Evolutionary conservation across 1,284 basidiomycete genomes (phyloP).

Genomic region (Jaminaea rosea): DNA sequence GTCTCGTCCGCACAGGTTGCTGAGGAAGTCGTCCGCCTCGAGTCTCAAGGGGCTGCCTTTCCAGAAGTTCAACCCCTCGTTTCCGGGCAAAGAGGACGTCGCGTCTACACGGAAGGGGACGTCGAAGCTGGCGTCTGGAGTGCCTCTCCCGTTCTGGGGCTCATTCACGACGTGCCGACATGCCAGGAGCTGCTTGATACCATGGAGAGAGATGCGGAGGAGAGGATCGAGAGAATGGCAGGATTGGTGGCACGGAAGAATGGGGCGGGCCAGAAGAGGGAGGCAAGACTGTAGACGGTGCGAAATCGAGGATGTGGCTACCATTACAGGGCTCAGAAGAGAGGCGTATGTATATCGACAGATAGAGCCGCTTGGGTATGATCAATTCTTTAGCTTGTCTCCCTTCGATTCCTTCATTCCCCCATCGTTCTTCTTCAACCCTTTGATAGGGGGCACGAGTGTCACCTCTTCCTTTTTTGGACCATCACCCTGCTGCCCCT

Average conservation of each 20-base stretch:
- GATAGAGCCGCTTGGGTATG: too few species aligned
- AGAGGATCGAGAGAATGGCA: conserved; percentile 53
- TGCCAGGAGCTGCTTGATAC: conserved; percentile 65
- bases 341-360: too few species aligned
- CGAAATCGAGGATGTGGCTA: too few species aligned
- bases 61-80: conserved; percentile 73
- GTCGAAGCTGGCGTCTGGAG: conserved; percentile 80
- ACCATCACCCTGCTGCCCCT: too few species aligned
- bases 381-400: too few species aligned
- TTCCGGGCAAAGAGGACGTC: conserved; percentile 64
- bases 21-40: conserved; percentile 71
- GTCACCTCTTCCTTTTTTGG: too few species aligned
- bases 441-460: too few species aligned
- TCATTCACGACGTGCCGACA: conserved; percentile 78
- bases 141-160: conserved; percentile 66
- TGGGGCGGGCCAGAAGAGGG: too few species aligned
- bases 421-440: too few species aligned
- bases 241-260: background rate
- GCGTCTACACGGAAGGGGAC: conserved; percentile 78
- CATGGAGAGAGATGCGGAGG: conserved; percentile 71
- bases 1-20: conserved; percentile 60
- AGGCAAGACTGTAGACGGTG: too few species aligned
- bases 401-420: too few species aligned
- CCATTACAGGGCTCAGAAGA: too few species aligned
- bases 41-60: conserved; percentile 77